Percentiles rank a stretch among this genome's conserved stretches.
Conservation (phyloP, 2,329 filamentous ascomycete species). For the Penicillium sp. region DNA sequence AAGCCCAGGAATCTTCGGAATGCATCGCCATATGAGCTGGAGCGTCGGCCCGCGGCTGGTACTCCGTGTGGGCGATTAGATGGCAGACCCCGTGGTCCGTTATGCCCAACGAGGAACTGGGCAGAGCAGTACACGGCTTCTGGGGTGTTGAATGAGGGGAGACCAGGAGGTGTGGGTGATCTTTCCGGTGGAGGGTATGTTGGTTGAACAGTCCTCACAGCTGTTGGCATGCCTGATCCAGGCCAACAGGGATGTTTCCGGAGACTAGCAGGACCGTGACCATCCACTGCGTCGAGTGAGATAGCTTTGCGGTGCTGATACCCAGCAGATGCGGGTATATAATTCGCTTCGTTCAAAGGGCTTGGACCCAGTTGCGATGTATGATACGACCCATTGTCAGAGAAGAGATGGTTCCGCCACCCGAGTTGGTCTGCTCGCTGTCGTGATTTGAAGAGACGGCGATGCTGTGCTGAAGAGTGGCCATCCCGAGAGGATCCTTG, state of each 20-base stretch:
- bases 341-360: background rate
- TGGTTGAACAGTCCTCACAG: conserved; percentile 35
- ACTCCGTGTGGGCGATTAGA: background rate
- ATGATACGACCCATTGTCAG: conserved; percentile 9
- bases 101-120: conserved; percentile 22
- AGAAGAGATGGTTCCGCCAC: conserved; percentile 21
- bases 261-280: background rate
- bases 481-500: conserved; percentile 8
- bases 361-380: background rate
- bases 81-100: conserved; percentile 2
- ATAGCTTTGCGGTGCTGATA: conserved; percentile 21
- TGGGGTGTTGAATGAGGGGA: conserved; percentile 45
- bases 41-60: conserved; percentile 2
- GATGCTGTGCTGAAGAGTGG: conserved; percentile 1
- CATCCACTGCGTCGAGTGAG: conserved; percentile 27
- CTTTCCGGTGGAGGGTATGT: conserved; percentile 40
- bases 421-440: conserved; percentile 13
- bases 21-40: conserved; percentile 23
- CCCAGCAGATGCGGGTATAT: background rate
- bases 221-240: conserved; percentile 20
- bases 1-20: conserved; percentile 35
- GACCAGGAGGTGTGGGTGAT: conserved; percentile 44
- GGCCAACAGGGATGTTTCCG: conserved; percentile 21
- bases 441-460: background rate
- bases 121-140: conserved; percentile 39